Evolutionary conservation across 306 rosid genomes (phyloP).

Genomic region (Inga oerstediana): DNA sequence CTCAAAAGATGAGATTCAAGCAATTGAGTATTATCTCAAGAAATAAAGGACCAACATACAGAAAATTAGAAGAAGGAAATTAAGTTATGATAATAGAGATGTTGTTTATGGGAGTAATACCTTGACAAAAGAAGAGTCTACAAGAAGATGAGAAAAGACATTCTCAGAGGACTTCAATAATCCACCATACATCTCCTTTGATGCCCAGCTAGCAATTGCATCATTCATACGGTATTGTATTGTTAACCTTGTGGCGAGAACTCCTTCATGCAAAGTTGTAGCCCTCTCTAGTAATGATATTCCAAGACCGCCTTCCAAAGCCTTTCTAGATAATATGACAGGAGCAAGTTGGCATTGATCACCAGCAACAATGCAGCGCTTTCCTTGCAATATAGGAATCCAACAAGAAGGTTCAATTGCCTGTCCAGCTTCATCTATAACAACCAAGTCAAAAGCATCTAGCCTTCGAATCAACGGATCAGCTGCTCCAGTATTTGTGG

Average conservation of each 20-base stretch:
- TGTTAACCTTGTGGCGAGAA: constrained; percentile 63
- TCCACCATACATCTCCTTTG: constrained; percentile 89
- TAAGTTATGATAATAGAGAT: background rate
- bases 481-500: constrained; percentile 88
- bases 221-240: constrained; percentile 79
- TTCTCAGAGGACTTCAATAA: constrained; percentile 60
- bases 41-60: background rate
- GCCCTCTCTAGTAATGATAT: constrained; percentile 77
- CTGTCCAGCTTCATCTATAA: constrained; percentile 86
- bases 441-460: constrained; percentile 72
- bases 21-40: background rate
- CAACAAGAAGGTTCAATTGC: constrained; percentile 93
- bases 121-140: constrained; percentile 81
- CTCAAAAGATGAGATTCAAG: background rate
- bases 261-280: constrained; percentile 67
- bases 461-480: constrained; percentile 72
- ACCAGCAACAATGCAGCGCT: constrained; percentile 85
- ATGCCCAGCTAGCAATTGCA: constrained; percentile 87
- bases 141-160: constrained; percentile 78
- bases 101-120: constrained; percentile 41
- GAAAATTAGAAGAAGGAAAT: background rate
- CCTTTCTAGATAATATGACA: constrained; percentile 78
- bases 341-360: constrained; percentile 92
- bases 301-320: constrained; percentile 84
- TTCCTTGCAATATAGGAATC: constrained; percentile 78